Base-by-base conservation (phyloP, 371 early-diverging fungal genomes). In the Polyrhizophydium stewartii region DNA sequence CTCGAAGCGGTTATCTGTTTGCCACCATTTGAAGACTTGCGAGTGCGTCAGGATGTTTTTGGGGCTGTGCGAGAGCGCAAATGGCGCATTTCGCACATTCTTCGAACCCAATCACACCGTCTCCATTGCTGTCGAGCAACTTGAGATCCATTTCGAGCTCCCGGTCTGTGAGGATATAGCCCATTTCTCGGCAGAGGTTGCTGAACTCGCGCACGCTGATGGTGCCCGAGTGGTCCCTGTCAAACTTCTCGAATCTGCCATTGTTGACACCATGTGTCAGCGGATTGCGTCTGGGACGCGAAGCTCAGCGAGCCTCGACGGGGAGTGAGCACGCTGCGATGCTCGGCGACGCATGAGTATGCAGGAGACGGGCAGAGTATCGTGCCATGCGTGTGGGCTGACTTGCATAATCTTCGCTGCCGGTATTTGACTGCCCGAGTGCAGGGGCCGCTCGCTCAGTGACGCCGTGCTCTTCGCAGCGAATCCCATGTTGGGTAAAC, bases 11-110 rank as follows among this genome's bases (percentile, higher is more conserved):
- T 73, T 55, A 41, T 70, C 70, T 24, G 63, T 24, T 41, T 60
- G 64, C 74, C 74, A 73, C 74, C 74, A 73, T 40, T 64, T 63
- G 5, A 70, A 63, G 55, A 73, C 73, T 73, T 40, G 19, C 19
- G 19, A 40, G 19, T 19, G 40, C 40, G 19, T 12, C 40, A 40
- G 19, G 19, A 19, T 40, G 40, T 19, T 19, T 12, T 12, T 40
- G 19, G 40, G 19, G 19, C 10, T 19, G 19, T 12, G 40, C 12
- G 19, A 40, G 12, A 40, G 19, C 10, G 12, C 12, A 10, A 40
- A 40, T 40, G 40, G 40, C 40, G 19, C 40, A 12, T 19, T 10
- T 60, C 65, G 56, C 60, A 73, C 73, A 74, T 63, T 74, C 74
- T 6, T 45, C 59, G 45, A 66, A 74, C 3, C 24, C 24, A 22